These are phyloP conservation scores for Tieghemiomyces parasiticus DNA, from an alignment of 192 early-diverging fungal genomes.

Conservation along the genomic window DNA sequence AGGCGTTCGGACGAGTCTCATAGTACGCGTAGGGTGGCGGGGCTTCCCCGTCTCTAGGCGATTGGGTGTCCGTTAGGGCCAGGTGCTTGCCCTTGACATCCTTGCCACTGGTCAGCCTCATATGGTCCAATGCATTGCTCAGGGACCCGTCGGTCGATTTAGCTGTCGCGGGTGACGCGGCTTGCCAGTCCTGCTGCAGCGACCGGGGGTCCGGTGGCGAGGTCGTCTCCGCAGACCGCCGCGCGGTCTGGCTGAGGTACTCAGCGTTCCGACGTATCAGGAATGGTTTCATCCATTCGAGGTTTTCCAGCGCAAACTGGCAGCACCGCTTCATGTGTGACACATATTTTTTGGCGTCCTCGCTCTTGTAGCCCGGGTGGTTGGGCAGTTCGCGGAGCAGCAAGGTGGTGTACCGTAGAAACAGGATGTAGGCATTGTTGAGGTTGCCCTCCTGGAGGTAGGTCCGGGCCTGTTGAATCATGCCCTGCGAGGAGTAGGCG, in stretches of 20 bases:
- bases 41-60: neutral
- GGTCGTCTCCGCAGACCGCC: too few species aligned
- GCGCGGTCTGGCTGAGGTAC: slow-evolving; percentile 27
- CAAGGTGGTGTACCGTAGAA: slow-evolving; percentile 49
- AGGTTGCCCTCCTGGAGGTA: slow-evolving; percentile 50
- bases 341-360: slow-evolving; percentile 26
- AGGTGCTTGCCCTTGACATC: slow-evolving; percentile 6
- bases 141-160: slow-evolving; percentile 16
- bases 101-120: slow-evolving; percentile 11
- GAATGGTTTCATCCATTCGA: slow-evolving; percentile 39
- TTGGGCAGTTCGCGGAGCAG: slow-evolving; percentile 40
- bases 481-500: slow-evolving; percentile 24
- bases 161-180: slow-evolving; percentile 2
- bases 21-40: neutral
- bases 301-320: slow-evolving; percentile 31
- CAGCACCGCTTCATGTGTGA: slow-evolving; percentile 26
- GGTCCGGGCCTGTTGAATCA: slow-evolving; percentile 24
- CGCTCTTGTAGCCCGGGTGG: slow-evolving; percentile 33
- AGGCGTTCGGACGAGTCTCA: neutral
- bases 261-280: slow-evolving; percentile 35
- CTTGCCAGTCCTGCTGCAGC: too few species aligned
- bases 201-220: too few species aligned
- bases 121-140: slow-evolving; percentile 18
- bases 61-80: neutral
- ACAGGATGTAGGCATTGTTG: slow-evolving; percentile 51